Evolutionary conservation across 169 alveolate genomes (phyloP).

Genomic region (Cryptosporidium muris): DNA sequence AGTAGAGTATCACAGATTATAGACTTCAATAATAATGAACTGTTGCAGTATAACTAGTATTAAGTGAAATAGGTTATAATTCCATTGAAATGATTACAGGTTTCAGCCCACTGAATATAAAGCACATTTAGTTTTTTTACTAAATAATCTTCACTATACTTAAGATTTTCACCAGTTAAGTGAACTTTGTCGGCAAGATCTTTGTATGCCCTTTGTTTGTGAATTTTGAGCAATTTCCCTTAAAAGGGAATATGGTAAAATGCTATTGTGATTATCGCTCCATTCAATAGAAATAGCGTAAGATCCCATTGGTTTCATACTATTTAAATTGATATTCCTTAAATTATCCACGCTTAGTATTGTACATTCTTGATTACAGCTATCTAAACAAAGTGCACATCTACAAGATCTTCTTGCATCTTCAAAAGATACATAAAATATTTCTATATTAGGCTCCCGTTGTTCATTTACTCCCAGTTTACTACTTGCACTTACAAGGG

Average conservation of each 20-base stretch:
- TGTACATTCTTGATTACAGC: constrained; percentile 66
- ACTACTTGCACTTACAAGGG: constrained; percentile 56
- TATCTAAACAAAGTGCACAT: constrained; percentile 84
- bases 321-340: background rate
- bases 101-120: too few relatives aligned
- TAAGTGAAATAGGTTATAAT: too few relatives aligned
- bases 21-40: too few relatives aligned
- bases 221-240: background rate
- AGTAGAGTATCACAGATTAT: too few relatives aligned
- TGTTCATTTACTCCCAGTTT: constrained; percentile 72
- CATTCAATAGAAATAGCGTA: constrained; percentile 88
- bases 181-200: constrained; percentile 25
- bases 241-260: constrained; percentile 63
- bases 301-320: constrained; percentile 81
- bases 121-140: too few relatives aligned
- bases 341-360: background rate
- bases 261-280: constrained; percentile 86
- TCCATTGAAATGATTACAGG: too few relatives aligned
- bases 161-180: constrained; percentile 15
- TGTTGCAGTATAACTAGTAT: too few relatives aligned
- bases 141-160: too few relatives aligned
- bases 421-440: constrained; percentile 73
- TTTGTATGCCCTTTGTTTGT: too few relatives aligned
- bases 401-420: constrained; percentile 82
- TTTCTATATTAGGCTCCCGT: constrained; percentile 25